A percentile compares a stretch with the other conserved stretches of the same genome.
phyloP scores from a whole-genome alignment of 2,329 filamentous ascomycete genomes.

The Monosporascus ibericus region DNA sequence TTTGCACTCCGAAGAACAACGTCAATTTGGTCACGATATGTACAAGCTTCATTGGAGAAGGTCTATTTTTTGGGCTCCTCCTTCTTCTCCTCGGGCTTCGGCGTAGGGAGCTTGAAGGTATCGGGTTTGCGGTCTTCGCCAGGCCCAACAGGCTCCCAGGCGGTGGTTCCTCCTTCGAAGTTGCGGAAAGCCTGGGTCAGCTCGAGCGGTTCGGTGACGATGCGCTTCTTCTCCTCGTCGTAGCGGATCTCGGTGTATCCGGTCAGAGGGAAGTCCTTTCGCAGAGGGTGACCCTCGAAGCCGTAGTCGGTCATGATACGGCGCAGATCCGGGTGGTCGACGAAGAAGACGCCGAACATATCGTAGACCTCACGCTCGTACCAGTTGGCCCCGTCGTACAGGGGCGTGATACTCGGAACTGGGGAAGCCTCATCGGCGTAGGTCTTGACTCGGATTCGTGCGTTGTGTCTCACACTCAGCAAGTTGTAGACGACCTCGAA shows the following conservation, averaged over 20 bases:
- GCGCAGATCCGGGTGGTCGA: slow-evolving; percentile 88
- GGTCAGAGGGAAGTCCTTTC: slow-evolving; percentile 97
- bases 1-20: slow-evolving; percentile 1
- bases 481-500: slow-evolving; percentile 99
- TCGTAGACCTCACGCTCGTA: slow-evolving; percentile 98
- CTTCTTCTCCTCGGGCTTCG: slow-evolving; percentile 89
- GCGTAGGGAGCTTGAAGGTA: slow-evolving; percentile 86
- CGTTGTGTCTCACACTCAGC: slow-evolving; percentile 91
- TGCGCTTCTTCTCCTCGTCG: slow-evolving; percentile 99
- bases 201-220: slow-evolving; percentile 95
- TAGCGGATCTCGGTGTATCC: slow-evolving; percentile 98
- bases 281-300: slow-evolving; percentile 93
- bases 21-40: slow-evolving; percentile 24
- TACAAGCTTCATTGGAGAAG: slow-evolving; percentile 20
- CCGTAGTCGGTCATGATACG: slow-evolving; percentile 99
- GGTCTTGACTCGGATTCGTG: slow-evolving; percentile 94
- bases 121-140: slow-evolving; percentile 78
- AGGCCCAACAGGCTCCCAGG: slow-evolving; percentile 59
- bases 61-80: slow-evolving; percentile 87
- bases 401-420: slow-evolving; percentile 76
- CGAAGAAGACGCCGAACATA: slow-evolving; percentile 94
- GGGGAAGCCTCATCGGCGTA: slow-evolving; percentile 95
- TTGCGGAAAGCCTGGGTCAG: slow-evolving; percentile 98
- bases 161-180: slow-evolving; percentile 81
- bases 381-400: slow-evolving; percentile 97